Evolutionary conservation across 306 rosid species (phyloP), one percentile per base, ranked within the genome.

Genomic region (Coriaria nepalensis): DNA sequence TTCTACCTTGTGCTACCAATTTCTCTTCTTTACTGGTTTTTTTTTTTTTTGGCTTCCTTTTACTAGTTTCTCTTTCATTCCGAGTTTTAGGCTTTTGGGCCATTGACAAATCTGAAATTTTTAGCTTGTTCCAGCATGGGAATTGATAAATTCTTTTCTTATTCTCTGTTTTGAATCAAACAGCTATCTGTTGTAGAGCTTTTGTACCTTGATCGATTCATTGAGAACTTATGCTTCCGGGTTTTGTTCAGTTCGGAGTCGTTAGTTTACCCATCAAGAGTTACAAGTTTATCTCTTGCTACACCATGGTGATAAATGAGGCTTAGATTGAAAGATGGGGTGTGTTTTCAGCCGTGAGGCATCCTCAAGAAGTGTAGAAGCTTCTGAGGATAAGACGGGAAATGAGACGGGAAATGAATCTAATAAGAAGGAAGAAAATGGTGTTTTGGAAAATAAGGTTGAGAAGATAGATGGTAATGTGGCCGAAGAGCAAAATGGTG

Each of bases 311-410:
- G 55, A 20, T 40, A 40, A 36, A 59, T 59, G 55, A 59, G 49
- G 61, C 55, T 52, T 73, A 70, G 78, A 45, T 70, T 13, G 38
- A 64, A 70, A 55, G 65, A 80, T 80, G 90, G 84, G 90, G 74
- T 80, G 90, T 63, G 67, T 77, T 53, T 55, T 73, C 53, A 55
- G 84, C 69, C 71, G 78, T 13, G 77, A 73, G 45, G 73, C 11
- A n/a, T 62, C 77, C 5, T 63, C 79, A 11, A 70, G 63, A 49
- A 40, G 39, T 48, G 55, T 33, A 10, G 65, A 57, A 29, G 39
- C 56, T 42, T 59, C 81, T 2, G 81, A 70, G 64, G 83, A 43
- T 64, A 80, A 65, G 12, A 73, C 62, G 57, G 67, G 65, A 49
- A 70, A 49, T 55, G 59, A 46, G 57, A 59, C 47, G 38, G 60